Percentiles rank a stretch among this genome's conserved stretches.
phyloP scores from a whole-genome alignment of 75 land plant species.

The Ceratopteris richardii region DNA sequence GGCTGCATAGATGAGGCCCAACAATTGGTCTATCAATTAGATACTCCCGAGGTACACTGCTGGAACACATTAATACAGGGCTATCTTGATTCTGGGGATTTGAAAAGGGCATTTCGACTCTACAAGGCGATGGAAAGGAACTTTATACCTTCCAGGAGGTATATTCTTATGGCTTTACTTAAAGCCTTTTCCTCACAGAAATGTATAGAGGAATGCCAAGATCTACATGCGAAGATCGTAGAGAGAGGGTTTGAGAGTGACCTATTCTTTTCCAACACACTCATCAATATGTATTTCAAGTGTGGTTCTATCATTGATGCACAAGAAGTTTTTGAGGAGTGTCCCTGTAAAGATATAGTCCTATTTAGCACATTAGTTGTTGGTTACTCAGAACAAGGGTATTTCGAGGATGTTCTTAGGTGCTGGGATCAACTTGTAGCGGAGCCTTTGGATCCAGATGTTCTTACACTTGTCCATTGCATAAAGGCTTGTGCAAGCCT shows the following conservation, averaged over 20 bases:
- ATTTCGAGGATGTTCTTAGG: no score
- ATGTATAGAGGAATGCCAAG: neutral
- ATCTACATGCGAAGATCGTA: conserved; percentile 1
- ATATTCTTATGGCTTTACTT: neutral
- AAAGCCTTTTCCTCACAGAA: neutral
- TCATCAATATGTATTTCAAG: no score
- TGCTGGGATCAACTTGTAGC: no score
- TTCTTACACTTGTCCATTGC: neutral
- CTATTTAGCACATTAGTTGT: no score
- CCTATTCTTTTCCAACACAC: no score
- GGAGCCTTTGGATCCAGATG: neutral
- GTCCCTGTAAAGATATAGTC: no score
- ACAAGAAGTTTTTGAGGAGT: neutral
- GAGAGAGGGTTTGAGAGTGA: no score
- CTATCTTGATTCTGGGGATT: neutral
- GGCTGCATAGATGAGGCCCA: neutral
- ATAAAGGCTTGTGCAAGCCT: neutral
- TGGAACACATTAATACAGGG: neutral
- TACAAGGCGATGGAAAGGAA: no score
- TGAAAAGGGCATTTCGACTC: no score
- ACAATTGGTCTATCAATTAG: neutral
- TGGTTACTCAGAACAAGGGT: no score
- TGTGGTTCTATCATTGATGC: no score
- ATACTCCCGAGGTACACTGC: neutral
- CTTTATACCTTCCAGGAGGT: no score